Percentiles rank a stretch among this genome's conserved stretches.
Evolutionary conservation across 2,329 filamentous ascomycete genomes (phyloP).

Genomic region (Stachybotrys chlorohalonatus): DNA sequence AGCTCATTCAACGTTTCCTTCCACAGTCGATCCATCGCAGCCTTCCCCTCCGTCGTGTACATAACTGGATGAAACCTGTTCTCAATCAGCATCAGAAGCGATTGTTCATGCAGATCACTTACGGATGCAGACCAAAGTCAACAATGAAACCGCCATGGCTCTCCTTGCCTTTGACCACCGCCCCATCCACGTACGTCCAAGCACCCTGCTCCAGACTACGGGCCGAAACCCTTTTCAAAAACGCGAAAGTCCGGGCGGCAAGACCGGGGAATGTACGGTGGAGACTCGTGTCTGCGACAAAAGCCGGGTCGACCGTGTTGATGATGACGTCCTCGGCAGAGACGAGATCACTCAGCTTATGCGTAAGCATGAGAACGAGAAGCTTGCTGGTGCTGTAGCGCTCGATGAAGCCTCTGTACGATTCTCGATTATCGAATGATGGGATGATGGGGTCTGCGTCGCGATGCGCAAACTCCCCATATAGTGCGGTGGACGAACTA

Average conservation of each 20-base stretch:
- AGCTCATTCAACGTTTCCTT: not conserved
- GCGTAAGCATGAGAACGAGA: constrained; percentile 7
- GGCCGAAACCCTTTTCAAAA: not conserved
- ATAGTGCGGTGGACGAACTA: not conserved
- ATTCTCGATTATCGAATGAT: constrained; percentile 1
- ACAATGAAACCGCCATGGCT: constrained; percentile 11
- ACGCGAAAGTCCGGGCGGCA: not conserved
- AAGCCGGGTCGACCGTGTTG: constrained; percentile 12
- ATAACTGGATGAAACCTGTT: not conserved
- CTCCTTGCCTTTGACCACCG: constrained; percentile 9
- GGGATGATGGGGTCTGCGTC: constrained; percentile 1
- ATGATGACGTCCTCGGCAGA: constrained; percentile 10
- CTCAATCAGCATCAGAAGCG: not conserved
- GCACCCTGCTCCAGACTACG: constrained; percentile 5
- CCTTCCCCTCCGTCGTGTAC: constrained; percentile 1
- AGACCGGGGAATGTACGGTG: constrained; percentile 1
- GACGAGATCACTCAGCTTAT: constrained; percentile 7
- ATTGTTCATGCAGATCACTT: constrained; percentile 4
- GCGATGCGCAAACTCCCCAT: not conserved
- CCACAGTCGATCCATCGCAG: constrained; percentile 1
- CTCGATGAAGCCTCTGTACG: not conserved
- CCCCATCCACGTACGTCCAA: constrained; percentile 11
- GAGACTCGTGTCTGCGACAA: constrained; percentile 8
- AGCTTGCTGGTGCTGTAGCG: constrained; percentile 14
- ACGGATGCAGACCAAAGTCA: constrained; percentile 12